Evolutionary conservation across 2,329 filamentous ascomycete genomes (phyloP), one percentile per base, ranked within the genome.

Genomic region (Calonectria pseudoreteaudii): DNA sequence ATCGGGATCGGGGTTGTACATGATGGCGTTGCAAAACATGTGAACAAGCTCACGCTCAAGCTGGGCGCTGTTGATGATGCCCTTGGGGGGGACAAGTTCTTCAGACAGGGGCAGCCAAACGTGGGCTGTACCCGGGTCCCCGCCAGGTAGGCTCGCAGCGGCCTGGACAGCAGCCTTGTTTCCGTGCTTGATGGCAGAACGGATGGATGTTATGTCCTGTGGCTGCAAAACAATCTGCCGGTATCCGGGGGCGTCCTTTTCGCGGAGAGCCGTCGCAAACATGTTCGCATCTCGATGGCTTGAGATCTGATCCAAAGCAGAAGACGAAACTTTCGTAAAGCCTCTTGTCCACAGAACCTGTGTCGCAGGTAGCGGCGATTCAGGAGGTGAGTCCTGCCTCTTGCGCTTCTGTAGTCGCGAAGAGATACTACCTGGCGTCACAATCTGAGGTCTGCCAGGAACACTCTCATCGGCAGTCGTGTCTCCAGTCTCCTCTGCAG

Each of bases 1-100:
- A 77, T 94, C 88, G 0, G 93, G 92, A 75, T 98, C 95, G 0
- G 94, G 93, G 80, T 98, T 98, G 87, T 98, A 99, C 97, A 99
- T 98, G 84, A 98, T 94, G 23, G 97, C 96, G 81, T 98, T 98
- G 78, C 95, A 95, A 83, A 98, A 98, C 94, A 98, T 98, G 80
- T 97, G 94, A 79, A 97, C 95, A 14, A 98, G 87, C 83, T 98
- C 96, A 77, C 95, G 95, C 84, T 98, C 96, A 20, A 98, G 89
- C 83, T 98, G 97, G 1, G 94, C 92, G 66, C 94, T 96, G 84
- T 98, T 98, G 84, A 98, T 94, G 79, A 98, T 98, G 26, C 93
- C 95, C 79, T 93, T 94, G 0, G 97, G 96, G 3, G 96, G 95
- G 3, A 96, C 89, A 31, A 98, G 88, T 71, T 98, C 95, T 65